phyloP scores from a whole-genome alignment of 2,329 filamentous ascomycete species.

The Alternaria infectoria region DNA sequence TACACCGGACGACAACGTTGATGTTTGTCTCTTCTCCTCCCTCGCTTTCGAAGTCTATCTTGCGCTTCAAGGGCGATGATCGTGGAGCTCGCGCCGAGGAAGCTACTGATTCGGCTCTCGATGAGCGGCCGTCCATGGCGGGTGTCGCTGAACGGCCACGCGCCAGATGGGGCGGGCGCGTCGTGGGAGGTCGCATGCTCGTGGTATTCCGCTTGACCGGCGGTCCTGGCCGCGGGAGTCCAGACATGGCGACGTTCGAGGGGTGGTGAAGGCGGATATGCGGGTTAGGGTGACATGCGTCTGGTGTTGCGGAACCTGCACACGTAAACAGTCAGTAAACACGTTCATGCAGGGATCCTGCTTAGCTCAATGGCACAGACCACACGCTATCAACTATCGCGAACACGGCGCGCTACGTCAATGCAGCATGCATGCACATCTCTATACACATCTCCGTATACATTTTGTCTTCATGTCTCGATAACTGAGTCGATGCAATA shows the following conservation, averaged over 20 bases:
- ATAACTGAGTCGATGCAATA: background rate
- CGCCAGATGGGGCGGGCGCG: slow-evolving; percentile 57
- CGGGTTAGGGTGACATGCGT: slow-evolving; percentile 17
- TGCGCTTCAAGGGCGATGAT: slow-evolving; percentile 73
- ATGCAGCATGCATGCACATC: slow-evolving; percentile 6
- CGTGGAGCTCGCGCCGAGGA: slow-evolving; percentile 54
- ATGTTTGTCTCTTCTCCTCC: slow-evolving; percentile 88
- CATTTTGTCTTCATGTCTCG: background rate
- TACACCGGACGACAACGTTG: slow-evolving; percentile 93
- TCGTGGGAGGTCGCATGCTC: slow-evolving; percentile 62
- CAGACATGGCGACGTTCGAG: slow-evolving; percentile 56
- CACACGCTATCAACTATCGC: background rate
- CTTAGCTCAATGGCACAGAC: background rate
- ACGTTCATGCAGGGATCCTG: slow-evolving; percentile 7
- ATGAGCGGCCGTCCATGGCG: slow-evolving; percentile 60
- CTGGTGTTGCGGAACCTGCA: slow-evolving; percentile 15
- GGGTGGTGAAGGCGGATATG: slow-evolving; percentile 22
- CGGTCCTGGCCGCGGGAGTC: slow-evolving; percentile 59
- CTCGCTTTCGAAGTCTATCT: slow-evolving; percentile 79
- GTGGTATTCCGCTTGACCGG: slow-evolving; percentile 56
- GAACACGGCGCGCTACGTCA: slow-evolving; percentile 15
- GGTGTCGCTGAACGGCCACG: slow-evolving; percentile 60
- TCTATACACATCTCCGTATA: background rate
- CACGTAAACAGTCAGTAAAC: slow-evolving; percentile 32
- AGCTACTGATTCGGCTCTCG: slow-evolving; percentile 73